phyloP scores from a whole-genome alignment of 345 rosid species.

The Clausena lansium region DNA sequence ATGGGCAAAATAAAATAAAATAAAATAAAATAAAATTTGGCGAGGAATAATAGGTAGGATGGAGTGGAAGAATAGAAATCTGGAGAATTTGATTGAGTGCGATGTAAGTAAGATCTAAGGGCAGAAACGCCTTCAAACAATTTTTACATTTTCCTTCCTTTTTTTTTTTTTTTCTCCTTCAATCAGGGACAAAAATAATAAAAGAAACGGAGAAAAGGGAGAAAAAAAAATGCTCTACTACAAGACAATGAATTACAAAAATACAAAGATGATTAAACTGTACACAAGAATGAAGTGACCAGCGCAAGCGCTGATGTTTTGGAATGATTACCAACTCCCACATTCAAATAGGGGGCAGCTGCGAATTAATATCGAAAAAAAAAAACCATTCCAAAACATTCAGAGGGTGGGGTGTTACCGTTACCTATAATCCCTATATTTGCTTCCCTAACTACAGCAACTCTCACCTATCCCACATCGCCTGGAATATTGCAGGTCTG shows the following conservation, averaged over 20 bases:
- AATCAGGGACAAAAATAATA: background rate
- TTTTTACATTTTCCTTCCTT: background rate
- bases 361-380: slow-evolving; percentile 28
- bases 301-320: slow-evolving; percentile 24
- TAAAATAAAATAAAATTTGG: too few species aligned
- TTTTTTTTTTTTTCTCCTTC: background rate
- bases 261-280: slow-evolving; percentile 37
- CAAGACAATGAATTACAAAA: slow-evolving; percentile 45
- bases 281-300: slow-evolving; percentile 54
- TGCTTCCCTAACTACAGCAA: slow-evolving; percentile 9
- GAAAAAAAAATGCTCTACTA: slow-evolving; percentile 21
- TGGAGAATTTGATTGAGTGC: too few species aligned
- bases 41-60: too few species aligned
- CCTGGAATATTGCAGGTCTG: slow-evolving; percentile 65
- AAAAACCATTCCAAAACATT: slow-evolving; percentile 43
- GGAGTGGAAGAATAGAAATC: background rate
- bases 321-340: slow-evolving; percentile 52
- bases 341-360: slow-evolving; percentile 35
- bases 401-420: background rate
- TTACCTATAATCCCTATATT: slow-evolving; percentile 10
- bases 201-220: background rate
- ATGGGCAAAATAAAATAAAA: too few species aligned
- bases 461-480: slow-evolving; percentile 73
- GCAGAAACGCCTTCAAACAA: background rate
- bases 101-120: background rate